Percentiles rank a stretch among this genome's conserved stretches.
Evolutionary conservation across 1,284 basidiomycete genomes (phyloP).

Genomic region (Somion occarium): DNA sequence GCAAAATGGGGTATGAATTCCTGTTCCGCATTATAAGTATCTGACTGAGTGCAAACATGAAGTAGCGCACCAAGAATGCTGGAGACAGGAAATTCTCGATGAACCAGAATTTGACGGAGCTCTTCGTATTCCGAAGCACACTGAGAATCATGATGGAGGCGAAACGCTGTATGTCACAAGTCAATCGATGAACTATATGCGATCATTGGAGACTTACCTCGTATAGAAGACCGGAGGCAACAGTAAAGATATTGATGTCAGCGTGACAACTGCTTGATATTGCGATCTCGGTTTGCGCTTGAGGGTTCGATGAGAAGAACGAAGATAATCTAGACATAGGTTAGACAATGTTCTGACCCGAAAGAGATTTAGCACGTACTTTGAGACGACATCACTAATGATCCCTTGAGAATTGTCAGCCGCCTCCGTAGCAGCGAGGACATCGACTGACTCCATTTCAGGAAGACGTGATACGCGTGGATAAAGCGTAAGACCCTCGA

Average conservation of each 20-base stretch:
- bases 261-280: constrained; percentile 48
- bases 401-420: constrained; percentile 30
- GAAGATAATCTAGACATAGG: constrained; percentile 44
- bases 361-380: constrained; percentile 32
- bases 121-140: constrained; percentile 90
- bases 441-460: constrained; percentile 81
- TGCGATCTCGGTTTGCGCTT: constrained; percentile 15
- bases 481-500: constrained; percentile 86
- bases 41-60: not conserved
- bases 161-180: constrained; percentile 65
- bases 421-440: constrained; percentile 51
- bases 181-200: constrained; percentile 4
- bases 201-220: constrained; percentile 52
- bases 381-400: constrained; percentile 42
- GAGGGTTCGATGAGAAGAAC: constrained; percentile 38
- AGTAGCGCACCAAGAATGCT: constrained; percentile 76
- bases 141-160: constrained; percentile 98
- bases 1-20: constrained; percentile 95
- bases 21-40: constrained; percentile 31
- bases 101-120: constrained; percentile 98
- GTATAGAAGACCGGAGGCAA: constrained; percentile 93
- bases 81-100: constrained; percentile 99
- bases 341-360: not conserved
- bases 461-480: constrained; percentile 68
- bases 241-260: constrained; percentile 98